These are phyloP conservation scores for Solanum piurae DNA, from an alignment of 257 asterid genomes.

Conservation along the genomic window DNA sequence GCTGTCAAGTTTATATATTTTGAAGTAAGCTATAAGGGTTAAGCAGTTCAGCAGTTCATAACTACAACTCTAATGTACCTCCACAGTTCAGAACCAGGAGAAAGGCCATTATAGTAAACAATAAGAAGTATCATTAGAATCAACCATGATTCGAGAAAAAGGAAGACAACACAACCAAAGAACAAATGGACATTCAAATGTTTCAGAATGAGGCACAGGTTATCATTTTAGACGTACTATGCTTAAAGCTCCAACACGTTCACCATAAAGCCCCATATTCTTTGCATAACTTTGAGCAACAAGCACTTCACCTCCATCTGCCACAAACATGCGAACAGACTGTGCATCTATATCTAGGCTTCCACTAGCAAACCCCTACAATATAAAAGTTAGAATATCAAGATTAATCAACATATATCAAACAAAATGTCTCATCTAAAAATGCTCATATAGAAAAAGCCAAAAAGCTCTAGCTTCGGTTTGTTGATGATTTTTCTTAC, in stretches of 20 bases:
- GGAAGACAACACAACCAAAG: background rate
- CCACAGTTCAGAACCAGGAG: background rate
- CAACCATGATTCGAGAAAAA: background rate
- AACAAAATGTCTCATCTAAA: background rate
- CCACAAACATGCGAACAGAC: conserved; percentile 71
- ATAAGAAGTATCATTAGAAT: background rate
- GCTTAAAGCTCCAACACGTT: conserved; percentile 98
- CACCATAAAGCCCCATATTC: conserved; percentile 98
- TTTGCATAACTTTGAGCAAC: conserved; percentile 96
- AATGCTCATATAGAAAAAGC: background rate
- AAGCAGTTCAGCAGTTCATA: background rate
- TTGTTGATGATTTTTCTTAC: conserved; percentile 17
- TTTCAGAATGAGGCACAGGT: background rate
- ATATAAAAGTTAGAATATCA: background rate
- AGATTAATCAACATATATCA: background rate
- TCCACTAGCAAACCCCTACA: conserved; percentile 97
- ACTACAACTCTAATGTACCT: background rate
- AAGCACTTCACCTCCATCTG: conserved; percentile 91
- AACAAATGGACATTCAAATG: background rate
- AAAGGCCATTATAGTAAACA: background rate
- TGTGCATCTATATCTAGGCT: conserved; percentile 88
- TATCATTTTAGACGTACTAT: conserved; percentile 43
- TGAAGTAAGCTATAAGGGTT: background rate
- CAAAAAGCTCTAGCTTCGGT: background rate
- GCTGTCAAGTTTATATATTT: background rate